A percentile compares a stretch with the other conserved stretches of the same genome.
These are phyloP conservation scores for Saxophila tyrrhenica DNA, from an alignment of 495 filamentous ascomycete genomes.

Conservation along the genomic window DNA sequence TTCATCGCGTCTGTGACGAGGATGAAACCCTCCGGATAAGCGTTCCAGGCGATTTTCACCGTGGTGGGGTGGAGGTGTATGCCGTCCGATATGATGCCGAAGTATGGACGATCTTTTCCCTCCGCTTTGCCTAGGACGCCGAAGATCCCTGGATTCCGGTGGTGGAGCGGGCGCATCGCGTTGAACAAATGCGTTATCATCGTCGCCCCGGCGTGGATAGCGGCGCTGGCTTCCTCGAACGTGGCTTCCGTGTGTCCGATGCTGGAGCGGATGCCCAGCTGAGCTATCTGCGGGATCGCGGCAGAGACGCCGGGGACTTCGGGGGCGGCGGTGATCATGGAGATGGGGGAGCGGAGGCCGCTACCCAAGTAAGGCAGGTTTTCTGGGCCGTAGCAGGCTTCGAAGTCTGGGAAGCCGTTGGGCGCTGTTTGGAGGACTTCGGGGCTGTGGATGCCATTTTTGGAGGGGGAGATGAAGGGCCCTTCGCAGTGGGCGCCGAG, in stretches of 20 bases:
- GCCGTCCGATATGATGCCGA: conserved; percentile 55
- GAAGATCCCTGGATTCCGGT: conserved; percentile 76
- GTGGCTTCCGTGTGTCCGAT: conserved; percentile 77
- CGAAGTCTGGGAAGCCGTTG: conserved; percentile 44
- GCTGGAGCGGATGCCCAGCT: conserved; percentile 53
- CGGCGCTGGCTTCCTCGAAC: conserved; percentile 58
- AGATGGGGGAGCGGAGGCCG: conserved; percentile 34
- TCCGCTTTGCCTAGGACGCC: conserved; percentile 51
- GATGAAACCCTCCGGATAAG: conserved; percentile 51
- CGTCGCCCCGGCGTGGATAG: conserved; percentile 56
- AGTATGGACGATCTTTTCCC: conserved; percentile 42
- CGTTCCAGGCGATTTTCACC: conserved; percentile 50
- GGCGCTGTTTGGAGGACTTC: conserved; percentile 46
- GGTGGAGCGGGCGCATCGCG: conserved; percentile 74
- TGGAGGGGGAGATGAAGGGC: conserved; percentile 59
- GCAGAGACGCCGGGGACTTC: conserved; percentile 54
- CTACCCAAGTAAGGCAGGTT: conserved; percentile 37
- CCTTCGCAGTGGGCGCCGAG: conserved; percentile 80
- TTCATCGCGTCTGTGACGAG: conserved; percentile 61
- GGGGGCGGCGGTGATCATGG: conserved; percentile 70
- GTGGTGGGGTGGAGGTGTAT: conserved; percentile 55
- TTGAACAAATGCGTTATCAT: conserved; percentile 91
- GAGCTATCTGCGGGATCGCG: conserved; percentile 48
- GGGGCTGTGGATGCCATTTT: conserved; percentile 63
- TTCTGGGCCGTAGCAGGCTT: conserved; percentile 54